Percentiles rank a stretch among this genome's conserved stretches.
phyloP scores from a whole-genome alignment of 768 basidiomycete genomes.

The Xerocomus spinulosus region DNA sequence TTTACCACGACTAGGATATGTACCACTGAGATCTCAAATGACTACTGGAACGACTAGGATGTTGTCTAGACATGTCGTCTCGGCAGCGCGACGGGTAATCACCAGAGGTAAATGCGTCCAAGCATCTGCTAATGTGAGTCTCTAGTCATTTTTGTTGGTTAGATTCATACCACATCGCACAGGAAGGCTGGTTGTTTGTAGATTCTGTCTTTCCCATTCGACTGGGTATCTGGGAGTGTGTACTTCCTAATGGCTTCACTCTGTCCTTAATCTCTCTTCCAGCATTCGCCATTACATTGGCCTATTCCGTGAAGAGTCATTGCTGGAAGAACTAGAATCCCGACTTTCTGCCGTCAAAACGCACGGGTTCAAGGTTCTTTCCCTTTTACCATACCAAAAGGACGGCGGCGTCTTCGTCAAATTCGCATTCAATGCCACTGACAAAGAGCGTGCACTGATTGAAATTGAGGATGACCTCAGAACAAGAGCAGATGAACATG shows the following conservation, averaged over 20 bases:
- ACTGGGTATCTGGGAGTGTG: constrained; percentile 70
- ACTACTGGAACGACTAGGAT: too few relatives aligned
- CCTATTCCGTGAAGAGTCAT: constrained; percentile 51
- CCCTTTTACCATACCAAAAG: constrained; percentile 62
- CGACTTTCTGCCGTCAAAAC: constrained; percentile 50
- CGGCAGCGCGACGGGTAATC: constrained; percentile 2
- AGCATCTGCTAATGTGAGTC: constrained; percentile 17
- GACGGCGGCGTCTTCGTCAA: constrained; percentile 85
- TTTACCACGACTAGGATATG: constrained; percentile 14
- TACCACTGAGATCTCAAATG: too few relatives aligned
- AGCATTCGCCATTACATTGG: constrained; percentile 67
- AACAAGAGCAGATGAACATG: constrained; percentile 41
- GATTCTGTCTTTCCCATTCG: constrained; percentile 77
- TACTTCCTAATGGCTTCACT: constrained; percentile 9
- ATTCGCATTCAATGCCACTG: constrained; percentile 51
- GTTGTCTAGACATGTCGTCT: constrained; percentile 12
- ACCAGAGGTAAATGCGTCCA: too few relatives aligned
- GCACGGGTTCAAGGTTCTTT: constrained; percentile 57
- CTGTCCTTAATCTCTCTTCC: constrained; percentile 4
- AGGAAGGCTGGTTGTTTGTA: constrained; percentile 62
- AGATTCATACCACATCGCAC: too few relatives aligned
- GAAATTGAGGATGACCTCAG: constrained; percentile 49
- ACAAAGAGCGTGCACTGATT: constrained; percentile 37
- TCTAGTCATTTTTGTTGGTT: constrained; percentile 8
- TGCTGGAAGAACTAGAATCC: constrained; percentile 44